Percentiles rank a stretch among this genome's conserved stretches.
Evolutionary conservation across 441 rosid genomes (phyloP).

Genomic region (Cnidoscolus chayamansa): DNA sequence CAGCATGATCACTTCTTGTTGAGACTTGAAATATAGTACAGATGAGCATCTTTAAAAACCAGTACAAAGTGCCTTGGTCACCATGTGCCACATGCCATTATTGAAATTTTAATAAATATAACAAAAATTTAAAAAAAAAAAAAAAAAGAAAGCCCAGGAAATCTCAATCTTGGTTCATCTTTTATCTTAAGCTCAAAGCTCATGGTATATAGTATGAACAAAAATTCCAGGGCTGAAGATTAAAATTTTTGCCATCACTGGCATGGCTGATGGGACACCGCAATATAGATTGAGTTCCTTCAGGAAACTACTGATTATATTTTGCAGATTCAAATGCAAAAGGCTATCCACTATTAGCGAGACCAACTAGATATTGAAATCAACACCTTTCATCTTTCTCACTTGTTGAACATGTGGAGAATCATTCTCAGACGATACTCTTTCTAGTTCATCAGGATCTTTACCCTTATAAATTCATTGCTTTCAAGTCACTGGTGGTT

Average conservation of each 20-base stretch:
- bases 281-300: neutral
- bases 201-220: too few species aligned
- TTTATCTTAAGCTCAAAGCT: too few species aligned
- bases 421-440: neutral
- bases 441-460: neutral
- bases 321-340: neutral
- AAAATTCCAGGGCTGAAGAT: neutral
- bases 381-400: neutral
- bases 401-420: neutral
- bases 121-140: too few species aligned
- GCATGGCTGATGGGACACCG: neutral
- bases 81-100: neutral
- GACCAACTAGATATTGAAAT: neutral
- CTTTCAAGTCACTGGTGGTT: neutral
- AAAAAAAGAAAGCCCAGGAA: too few species aligned
- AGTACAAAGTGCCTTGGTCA: neutral
- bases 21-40: neutral
- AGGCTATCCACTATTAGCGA: neutral
- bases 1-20: neutral
- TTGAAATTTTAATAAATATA: neutral
- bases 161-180: too few species aligned
- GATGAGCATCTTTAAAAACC: neutral
- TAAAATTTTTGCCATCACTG: neutral
- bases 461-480: neutral
- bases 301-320: neutral